Evolutionary conservation across 148 eudicot genomes (phyloP).

Genomic region (Dianthus caryophyllus): DNA sequence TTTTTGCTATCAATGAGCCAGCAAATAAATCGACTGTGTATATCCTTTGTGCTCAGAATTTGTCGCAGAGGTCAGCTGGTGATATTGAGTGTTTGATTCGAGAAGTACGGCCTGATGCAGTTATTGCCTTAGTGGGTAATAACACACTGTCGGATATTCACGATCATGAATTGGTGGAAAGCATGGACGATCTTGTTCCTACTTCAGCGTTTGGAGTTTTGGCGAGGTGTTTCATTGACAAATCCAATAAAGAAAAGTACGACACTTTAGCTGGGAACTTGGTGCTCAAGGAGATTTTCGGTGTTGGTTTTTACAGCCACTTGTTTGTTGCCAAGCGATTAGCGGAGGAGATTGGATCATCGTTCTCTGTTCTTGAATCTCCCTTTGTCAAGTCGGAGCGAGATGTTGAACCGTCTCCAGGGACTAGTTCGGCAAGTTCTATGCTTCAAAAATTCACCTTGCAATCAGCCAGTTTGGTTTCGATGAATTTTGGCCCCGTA

Average conservation of each 20-base stretch:
- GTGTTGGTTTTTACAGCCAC: slow-evolving; percentile 66
- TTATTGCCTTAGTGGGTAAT: slow-evolving; percentile 51
- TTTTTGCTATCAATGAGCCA: slow-evolving; percentile 55
- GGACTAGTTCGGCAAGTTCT: slow-evolving; percentile 25
- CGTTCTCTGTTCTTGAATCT: slow-evolving; percentile 40
- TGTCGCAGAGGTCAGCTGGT: slow-evolving; percentile 71
- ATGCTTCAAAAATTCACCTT: slow-evolving; percentile 40
- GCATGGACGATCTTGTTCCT: slow-evolving; percentile 43
- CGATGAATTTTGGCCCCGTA: slow-evolving; percentile 36
- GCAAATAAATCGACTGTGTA: slow-evolving; percentile 53
- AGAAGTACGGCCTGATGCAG: slow-evolving; percentile 74
- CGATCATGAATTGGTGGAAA: slow-evolving; percentile 30
- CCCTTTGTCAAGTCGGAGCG: slow-evolving; percentile 36
- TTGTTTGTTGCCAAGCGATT: slow-evolving; percentile 58
- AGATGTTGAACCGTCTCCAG: slow-evolving; percentile 21
- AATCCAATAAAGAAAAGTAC: slow-evolving; percentile 51
- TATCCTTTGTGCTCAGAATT: slow-evolving; percentile 75
- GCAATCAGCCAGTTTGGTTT: slow-evolving; percentile 43
- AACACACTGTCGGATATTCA: slow-evolving; percentile 28
- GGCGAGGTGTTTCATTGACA: slow-evolving; percentile 64
- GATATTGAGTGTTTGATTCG: slow-evolving; percentile 72
- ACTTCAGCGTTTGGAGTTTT: slow-evolving; percentile 70
- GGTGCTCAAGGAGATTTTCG: slow-evolving; percentile 89
- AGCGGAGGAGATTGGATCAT: slow-evolving; percentile 73
- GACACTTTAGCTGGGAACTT: slow-evolving; percentile 74